Conservation (phyloP, 106 monocot species). For the Agapanthus africanus region DNA sequence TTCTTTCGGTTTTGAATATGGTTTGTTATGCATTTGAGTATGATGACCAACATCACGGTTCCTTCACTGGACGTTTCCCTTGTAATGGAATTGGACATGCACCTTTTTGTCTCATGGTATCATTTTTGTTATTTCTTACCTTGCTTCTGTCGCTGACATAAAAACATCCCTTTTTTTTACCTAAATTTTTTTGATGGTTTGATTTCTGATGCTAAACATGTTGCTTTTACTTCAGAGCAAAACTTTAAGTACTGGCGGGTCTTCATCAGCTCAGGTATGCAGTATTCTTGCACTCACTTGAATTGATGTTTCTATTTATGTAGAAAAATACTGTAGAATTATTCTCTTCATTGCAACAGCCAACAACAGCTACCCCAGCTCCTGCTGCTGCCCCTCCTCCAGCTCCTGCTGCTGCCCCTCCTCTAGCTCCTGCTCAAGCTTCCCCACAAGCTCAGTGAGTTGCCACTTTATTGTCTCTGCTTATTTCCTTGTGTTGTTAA, state of each 20-base stretch:
- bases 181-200: too few relatives aligned
- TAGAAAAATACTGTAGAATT: neutral
- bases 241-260: conserved; percentile 4
- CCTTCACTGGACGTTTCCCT: neutral
- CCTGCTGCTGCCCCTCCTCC: conserved; percentile 16
- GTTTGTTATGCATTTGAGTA: neutral
- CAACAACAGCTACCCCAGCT: conserved; percentile 48
- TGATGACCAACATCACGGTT: neutral
- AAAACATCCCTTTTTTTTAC: neutral
- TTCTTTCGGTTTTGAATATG: neutral
- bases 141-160: too few relatives aligned
- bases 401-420: neutral
- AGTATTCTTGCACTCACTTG: neutral
- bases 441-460: conserved; percentile 47
- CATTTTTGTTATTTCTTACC: too few relatives aligned
- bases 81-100: neutral
- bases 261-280: conserved; percentile 18
- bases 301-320: neutral
- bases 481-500: neutral
- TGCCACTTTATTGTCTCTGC: neutral
- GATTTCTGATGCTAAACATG: neutral
- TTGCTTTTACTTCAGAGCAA: conserved; percentile 7
- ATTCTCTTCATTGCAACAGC: conserved; percentile 22
- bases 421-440: conserved; percentile 5
- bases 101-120: neutral